Evolutionary conservation across 257 asterid genomes (phyloP).

Genomic region (Fraxinus cuspidata): DNA sequence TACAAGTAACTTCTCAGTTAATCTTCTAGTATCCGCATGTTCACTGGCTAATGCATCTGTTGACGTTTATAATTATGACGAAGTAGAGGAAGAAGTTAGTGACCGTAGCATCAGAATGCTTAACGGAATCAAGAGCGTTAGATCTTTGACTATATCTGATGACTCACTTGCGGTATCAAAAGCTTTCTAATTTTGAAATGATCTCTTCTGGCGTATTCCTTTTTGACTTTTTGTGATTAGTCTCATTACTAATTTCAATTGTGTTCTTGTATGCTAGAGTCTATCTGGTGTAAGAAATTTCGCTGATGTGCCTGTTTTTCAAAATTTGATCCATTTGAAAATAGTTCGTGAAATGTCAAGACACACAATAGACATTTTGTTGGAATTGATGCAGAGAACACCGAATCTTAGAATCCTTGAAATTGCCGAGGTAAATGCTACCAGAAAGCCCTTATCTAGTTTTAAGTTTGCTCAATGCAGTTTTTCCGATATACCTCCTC

Average conservation of each 20-base stretch:
- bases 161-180: neutral
- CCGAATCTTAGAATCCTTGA: neutral
- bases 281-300: neutral
- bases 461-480: neutral
- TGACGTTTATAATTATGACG: neutral
- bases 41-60: neutral
- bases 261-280: neutral
- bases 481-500: neutral
- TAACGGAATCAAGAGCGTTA: neutral
- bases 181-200: neutral
- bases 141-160: neutral
- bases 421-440: neutral
- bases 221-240: neutral
- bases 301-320: neutral
- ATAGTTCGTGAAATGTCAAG: neutral
- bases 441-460: neutral
- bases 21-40: neutral
- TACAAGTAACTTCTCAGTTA: neutral
- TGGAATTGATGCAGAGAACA: neutral
- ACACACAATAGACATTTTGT: neutral
- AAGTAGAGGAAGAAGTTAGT: neutral
- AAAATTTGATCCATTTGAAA: neutral
- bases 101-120: neutral
- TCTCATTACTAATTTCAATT: conserved; percentile 1
- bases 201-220: neutral